Percentiles rank a stretch among this genome's conserved stretches.
These are phyloP conservation scores for Xylaria hypoxylon DNA, from an alignment of 2,329 filamentous ascomycete species.

Conservation along the genomic window DNA sequence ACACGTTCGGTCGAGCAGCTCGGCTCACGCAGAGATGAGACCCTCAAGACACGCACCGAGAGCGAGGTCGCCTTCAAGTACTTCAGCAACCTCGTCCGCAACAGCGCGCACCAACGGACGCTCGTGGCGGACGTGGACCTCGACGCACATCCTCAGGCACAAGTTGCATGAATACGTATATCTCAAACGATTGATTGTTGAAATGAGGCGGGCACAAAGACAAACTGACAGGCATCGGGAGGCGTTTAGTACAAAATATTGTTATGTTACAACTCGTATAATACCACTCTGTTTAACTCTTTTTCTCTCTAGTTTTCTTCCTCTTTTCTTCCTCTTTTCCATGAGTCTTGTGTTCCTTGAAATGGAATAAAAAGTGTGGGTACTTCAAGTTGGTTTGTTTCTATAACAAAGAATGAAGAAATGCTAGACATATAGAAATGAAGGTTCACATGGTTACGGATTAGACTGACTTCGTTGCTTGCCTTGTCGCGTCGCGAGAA, in stretches of 20 bases:
- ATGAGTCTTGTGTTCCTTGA: not conserved
- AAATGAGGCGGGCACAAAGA: conserved; percentile 20
- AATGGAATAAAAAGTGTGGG: no score
- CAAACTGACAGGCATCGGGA: conserved; percentile 24
- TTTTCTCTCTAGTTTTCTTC: not conserved
- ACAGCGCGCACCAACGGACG: conserved; percentile 65
- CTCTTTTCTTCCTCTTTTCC: not conserved
- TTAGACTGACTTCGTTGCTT: no score
- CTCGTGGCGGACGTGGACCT: conserved; percentile 66
- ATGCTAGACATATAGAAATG: no score
- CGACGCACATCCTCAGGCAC: conserved; percentile 61
- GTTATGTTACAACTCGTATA: conserved; percentile 25
- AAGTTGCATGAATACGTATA: conserved; percentile 20
- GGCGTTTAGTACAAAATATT: conserved; percentile 35
- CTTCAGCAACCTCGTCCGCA: conserved; percentile 84
- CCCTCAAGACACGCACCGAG: conserved; percentile 81
- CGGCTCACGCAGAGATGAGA: conserved; percentile 81
- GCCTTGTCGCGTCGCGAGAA: no score
- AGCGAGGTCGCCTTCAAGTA: conserved; percentile 90
- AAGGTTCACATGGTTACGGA: no score
- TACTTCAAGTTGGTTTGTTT: no score
- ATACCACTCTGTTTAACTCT: conserved; percentile 37
- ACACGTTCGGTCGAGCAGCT: conserved; percentile 89
- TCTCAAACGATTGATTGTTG: conserved; percentile 22
- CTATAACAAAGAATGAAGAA: no score